A percentile compares a stretch with the other conserved stretches of the same genome.
Conservation (phyloP, 225 moss, liverwort and hornwort genomes). For the Marchantia paleacea region DNA sequence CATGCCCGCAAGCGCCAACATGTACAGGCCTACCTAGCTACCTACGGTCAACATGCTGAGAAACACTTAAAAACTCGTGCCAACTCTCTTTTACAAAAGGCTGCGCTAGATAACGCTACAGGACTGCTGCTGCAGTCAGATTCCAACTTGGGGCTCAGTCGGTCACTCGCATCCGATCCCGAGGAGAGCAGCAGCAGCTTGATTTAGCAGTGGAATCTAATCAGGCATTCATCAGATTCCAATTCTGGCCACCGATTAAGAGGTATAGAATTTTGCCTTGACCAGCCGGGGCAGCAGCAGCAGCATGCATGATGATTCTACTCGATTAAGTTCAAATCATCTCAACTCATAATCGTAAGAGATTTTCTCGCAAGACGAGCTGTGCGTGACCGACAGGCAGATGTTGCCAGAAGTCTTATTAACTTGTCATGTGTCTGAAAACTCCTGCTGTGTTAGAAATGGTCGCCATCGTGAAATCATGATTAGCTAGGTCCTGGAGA, state of each 20-base stretch:
- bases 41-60: background rate
- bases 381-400: background rate
- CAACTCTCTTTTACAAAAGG: background rate
- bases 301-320: background rate
- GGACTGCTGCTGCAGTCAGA: background rate
- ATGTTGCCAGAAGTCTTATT: no score
- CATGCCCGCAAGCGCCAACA: background rate
- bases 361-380: background rate
- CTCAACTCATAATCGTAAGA: background rate
- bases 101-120: slow-evolving; percentile 13
- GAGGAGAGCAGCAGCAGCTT: background rate
- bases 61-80: background rate
- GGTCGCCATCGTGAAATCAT: no score
- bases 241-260: background rate
- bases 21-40: background rate
- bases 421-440: no score
- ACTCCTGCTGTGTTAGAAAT: no score
- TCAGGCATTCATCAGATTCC: background rate
- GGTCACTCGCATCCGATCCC: background rate
- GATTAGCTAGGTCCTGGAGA: no score
- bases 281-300: background rate
- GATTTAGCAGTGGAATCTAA: slow-evolving; percentile 2
- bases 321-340: background rate
- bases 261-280: background rate
- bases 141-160: background rate